Evolutionary conservation across 768 basidiomycete genomes (phyloP), one percentile per base, ranked within the genome.

Genomic region (Podaxis mareebaensis): DNA sequence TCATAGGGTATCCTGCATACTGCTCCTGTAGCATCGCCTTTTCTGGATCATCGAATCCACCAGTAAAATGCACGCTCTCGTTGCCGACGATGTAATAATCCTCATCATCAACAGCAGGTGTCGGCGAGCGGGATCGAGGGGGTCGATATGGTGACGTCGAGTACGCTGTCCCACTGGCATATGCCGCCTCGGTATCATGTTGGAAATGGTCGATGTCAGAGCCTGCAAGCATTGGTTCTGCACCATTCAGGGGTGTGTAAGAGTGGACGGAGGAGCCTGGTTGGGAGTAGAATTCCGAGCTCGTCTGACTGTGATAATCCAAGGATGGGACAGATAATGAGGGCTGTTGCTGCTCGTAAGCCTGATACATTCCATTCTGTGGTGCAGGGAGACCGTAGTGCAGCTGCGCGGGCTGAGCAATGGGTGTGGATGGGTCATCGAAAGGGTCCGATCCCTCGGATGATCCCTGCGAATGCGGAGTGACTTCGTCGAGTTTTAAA

Each of bases 121-220:
- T 92, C 0, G 91, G 89, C 2, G 91, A 92, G 24, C 90, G 85
- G 20, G 90, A 92, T 53, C 88, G 84, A 33, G 88, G 81, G 3
- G 80, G 78, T 5, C 73, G 76, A 67, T 80, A 82, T 1, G 79
- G 74, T 36, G 81, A 74, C 11, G 83, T 83, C 6, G 84, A 76
- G 66, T 80, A 76, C 60, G 46, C 61, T 3, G 81, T 80, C 6
- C 87, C 89, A 0, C 89, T 88, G 8, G 90, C 81, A 66, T 88
- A 92, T 2, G 87, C 89, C 13, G 53, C 53, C 67, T 90, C 89
- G 0, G 84, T 76, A 68, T 90, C 88, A 56, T 86, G 80, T 48
- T 79, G 78, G 71, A 88, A 89, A 71, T 88, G 86, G 67, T 87
- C 86, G 13, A 86, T 65, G 20, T 59, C 58, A 7, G 76, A 67